Evolutionary conservation across 129 eudicot genomes (phyloP).

Genomic region (Erigeron canadensis): DNA sequence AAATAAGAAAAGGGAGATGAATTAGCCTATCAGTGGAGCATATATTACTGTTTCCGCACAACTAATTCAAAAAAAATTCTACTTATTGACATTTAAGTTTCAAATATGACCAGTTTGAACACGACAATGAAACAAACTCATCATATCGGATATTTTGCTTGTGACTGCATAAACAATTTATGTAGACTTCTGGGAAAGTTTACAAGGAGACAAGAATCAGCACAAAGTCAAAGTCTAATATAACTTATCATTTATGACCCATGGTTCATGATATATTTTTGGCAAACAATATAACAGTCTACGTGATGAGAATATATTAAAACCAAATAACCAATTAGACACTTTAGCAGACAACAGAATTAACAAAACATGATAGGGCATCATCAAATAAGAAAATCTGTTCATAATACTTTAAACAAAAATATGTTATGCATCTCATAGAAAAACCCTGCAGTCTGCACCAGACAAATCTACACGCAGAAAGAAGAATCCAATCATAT

Average conservation of each 20-base stretch:
- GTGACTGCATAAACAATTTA: slow-evolving; percentile 11
- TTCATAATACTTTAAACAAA: background rate
- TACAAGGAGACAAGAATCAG: background rate
- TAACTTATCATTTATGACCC: background rate
- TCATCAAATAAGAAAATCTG: slow-evolving; percentile 14
- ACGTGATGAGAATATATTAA: background rate
- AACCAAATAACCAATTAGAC: slow-evolving; percentile 14
- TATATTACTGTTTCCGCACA: background rate
- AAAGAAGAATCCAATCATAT: slow-evolving; percentile 4
- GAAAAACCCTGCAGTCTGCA: slow-evolving; percentile 6
- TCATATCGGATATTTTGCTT: background rate
- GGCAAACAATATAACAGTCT: background rate
- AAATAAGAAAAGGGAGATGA: background rate
- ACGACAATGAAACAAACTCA: background rate
- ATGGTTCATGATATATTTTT: background rate
- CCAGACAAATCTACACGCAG: slow-evolving; percentile 4
- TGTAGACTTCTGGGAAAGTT: background rate
- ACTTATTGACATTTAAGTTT: background rate
- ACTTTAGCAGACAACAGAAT: slow-evolving; percentile 10
- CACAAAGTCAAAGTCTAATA: background rate
- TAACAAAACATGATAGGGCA: slow-evolving; percentile 2
- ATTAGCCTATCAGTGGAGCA: background rate
- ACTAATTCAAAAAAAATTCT: background rate
- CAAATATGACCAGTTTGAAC: background rate
- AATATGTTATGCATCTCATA: background rate